Evolutionary conservation across 176 grass and related monocot species (phyloP), one percentile per base, ranked within the genome.

Genomic region (Aechmea fasciata): DNA sequence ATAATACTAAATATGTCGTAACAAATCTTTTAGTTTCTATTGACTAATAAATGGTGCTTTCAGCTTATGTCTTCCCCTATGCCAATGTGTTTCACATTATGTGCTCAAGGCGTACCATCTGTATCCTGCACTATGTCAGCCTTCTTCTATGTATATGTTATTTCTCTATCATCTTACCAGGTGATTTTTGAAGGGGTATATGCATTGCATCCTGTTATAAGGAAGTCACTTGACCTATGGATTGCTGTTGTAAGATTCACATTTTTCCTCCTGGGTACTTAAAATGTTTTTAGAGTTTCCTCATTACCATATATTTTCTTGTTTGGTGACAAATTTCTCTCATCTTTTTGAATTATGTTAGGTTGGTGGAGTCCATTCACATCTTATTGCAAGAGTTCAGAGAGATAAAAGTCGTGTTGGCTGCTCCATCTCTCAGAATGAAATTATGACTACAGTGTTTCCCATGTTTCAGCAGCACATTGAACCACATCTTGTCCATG

Each of bases 401-500:
- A 89, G 89, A 80, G 94, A 97, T 77, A 97, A 92, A 79, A 97
- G 83, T 62, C 81, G 79, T 90, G 83, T 76, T 52, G 89, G 88
- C 12, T 83, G 76, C 77, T 90, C 89, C 57, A 92, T 97, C 81
- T 92, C 86, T 20, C 86, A 92, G 78, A 83, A 84, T 85, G 94
- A 97, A 83, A 87, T 97, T 64, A 97, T 97, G 86, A 84, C 84
- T 55, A 97, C 94, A 2, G 94, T 97, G 54, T 97, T 97, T 87
- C 94, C 89, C 14, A 77, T 92, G 55, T 97, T 97, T 83, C 89
- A 97, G 66, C 89, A 92, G 71, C 83, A 92, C 69, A 97, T 97
- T 73, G 94, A 97, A 85, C 94, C 94, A 75, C 94, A 97, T 85
- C 94, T 97, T 92, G 89, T 97, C 22, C 82, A 97, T 97, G 94